A percentile compares a stretch with the other conserved stretches of the same genome.
These are phyloP conservation scores for Phialocephala subalpina DNA, from an alignment of 2,329 filamentous ascomycete genomes.

Conservation along the genomic window DNA sequence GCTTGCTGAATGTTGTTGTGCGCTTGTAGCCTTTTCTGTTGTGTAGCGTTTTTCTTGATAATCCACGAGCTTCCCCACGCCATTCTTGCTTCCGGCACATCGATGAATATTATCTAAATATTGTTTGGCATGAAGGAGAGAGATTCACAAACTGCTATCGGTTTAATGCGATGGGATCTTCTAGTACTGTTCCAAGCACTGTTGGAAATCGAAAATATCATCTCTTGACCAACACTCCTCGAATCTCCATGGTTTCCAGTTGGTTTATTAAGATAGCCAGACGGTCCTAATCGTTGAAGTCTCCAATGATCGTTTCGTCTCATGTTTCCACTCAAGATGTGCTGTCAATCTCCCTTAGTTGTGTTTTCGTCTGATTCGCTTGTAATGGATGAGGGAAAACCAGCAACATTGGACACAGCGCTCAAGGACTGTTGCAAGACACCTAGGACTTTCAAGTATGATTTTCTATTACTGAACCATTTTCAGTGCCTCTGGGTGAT, in stretches of 20 bases:
- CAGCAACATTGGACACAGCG: background rate
- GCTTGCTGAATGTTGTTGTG: too few relatives aligned
- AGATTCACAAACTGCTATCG: too few relatives aligned
- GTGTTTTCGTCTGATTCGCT: background rate
- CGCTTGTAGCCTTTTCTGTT: too few relatives aligned
- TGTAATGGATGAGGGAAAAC: background rate
- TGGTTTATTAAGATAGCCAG: too few relatives aligned
- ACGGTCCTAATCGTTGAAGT: background rate
- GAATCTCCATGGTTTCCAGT: too few relatives aligned
- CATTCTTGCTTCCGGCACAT: too few relatives aligned
- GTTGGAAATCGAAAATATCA: background rate
- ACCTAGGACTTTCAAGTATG: background rate
- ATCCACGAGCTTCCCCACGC: too few relatives aligned
- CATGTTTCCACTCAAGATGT: background rate
- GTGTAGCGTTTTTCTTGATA: too few relatives aligned
- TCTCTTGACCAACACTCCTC: background rate
- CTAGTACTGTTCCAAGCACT: background rate
- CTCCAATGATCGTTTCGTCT: background rate
- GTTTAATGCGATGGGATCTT: too few relatives aligned
- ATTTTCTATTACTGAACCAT: background rate
- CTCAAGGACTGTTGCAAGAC: background rate
- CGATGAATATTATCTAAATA: too few relatives aligned
- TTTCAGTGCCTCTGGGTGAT: background rate
- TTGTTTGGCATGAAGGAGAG: too few relatives aligned
- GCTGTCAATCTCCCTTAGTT: background rate